Evolutionary conservation across 345 rosid genomes (phyloP).

Genomic region (Balakata baccata): DNA sequence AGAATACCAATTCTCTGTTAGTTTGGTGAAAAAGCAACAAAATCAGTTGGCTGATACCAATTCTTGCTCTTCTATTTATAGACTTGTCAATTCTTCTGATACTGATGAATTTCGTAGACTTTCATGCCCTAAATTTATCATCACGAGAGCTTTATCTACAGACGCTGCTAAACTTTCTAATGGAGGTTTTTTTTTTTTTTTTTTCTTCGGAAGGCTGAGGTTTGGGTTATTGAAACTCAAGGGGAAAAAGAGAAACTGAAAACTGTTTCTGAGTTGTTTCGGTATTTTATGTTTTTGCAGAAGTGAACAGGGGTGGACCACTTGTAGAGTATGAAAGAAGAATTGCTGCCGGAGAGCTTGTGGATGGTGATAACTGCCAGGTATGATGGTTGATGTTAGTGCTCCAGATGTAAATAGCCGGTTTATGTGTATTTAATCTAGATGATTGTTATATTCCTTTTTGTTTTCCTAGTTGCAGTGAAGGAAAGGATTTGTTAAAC

Average conservation of each 20-base stretch:
- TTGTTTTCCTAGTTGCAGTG: background rate
- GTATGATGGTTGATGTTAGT: constrained; percentile 30
- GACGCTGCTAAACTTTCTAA: constrained; percentile 37
- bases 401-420: background rate
- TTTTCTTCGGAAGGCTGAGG: background rate
- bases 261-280: background rate
- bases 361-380: constrained; percentile 87
- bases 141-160: constrained; percentile 47
- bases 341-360: constrained; percentile 70
- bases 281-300: constrained; percentile 31
- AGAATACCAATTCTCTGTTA: constrained; percentile 22
- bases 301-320: constrained; percentile 61
- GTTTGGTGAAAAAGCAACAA: constrained; percentile 27
- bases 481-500: background rate
- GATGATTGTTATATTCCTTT: background rate
- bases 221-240: background rate
- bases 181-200: constrained; percentile 35
- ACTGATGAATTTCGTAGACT: constrained; percentile 15
- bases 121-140: constrained; percentile 16
- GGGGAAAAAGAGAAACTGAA: background rate
- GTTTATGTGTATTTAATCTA: background rate
- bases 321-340: constrained; percentile 83
- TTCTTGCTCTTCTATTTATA: constrained; percentile 17
- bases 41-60: constrained; percentile 22
- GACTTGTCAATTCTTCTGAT: constrained; percentile 18